Evolutionary conservation across 805 yeast genomes (phyloP), one percentile per base, ranked within the genome.

Genomic region (Cephaloascus albidus): DNA sequence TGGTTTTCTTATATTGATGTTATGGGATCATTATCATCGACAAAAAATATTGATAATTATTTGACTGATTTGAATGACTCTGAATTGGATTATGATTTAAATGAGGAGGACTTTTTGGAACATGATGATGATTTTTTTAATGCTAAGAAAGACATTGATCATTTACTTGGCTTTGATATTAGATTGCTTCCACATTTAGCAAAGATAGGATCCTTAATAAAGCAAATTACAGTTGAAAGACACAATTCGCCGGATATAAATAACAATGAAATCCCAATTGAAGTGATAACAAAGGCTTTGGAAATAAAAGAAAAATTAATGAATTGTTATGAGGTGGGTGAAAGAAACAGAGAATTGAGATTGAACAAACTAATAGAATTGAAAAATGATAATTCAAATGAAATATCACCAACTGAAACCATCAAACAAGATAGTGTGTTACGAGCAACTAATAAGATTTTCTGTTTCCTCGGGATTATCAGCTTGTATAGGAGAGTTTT

Each of bases 1-100:
- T 80, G 87, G 85, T 81, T 77, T 51, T 78, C 77, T 0, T 83
- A 79, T 49, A 58, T 79, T 27, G 87, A 81, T 48, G 73, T 80
- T 3, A 63, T 82, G 17, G 81, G 85, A 0, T 70, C 76, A 1
- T 58, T 83, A 18, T 74, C 85, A 1, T 70, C 85, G 0, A 70
- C 83, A 3, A 56, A 49, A 12, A 57, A 38, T 37, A 67, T 5
- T 52, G 56, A 32, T 37, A 60, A 58, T 47, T 58, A 61, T 40
- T 50, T 23, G 12, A 23, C 28, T 6, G 28, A 23, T 12, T 23
- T 23, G 12, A 23, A 23, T 6, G 28, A 23, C 28, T 23, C 28
- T 6, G 28, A 51, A 33, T 45, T 56, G 12, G 59, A 59, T 41
- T 57, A 58, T 39, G 55, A 53, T 30, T 57, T n/a, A 48, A 47